These are phyloP conservation scores for Dendrobium chrysotoxum DNA, from an alignment of 106 monocot genomes.

Conservation along the genomic window DNA sequence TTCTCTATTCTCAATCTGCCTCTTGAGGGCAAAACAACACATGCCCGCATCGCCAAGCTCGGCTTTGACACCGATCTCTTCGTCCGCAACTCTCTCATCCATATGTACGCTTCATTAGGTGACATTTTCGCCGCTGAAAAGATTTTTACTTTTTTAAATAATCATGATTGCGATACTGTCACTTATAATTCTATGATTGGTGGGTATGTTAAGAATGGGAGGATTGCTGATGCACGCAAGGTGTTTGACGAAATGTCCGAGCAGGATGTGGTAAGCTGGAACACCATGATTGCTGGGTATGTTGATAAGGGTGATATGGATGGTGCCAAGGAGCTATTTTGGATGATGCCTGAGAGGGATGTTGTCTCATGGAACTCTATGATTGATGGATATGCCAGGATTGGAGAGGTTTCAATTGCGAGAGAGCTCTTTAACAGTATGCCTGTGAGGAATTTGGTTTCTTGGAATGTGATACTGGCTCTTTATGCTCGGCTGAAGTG, in stretches of 20 bases:
- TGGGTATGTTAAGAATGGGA: conserved; percentile 38
- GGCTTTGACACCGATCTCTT: conserved; percentile 36
- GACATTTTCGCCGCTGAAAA: conserved; percentile 16
- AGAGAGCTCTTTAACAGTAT: conserved; percentile 47
- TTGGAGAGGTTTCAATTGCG: conserved; percentile 20
- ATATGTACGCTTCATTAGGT: conserved; percentile 42
- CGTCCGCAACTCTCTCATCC: conserved; percentile 45
- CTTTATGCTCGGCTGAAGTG: conserved; percentile 39
- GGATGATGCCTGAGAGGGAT: conserved; percentile 45
- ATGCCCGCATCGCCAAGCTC: conserved; percentile 23
- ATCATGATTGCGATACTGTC: conserved; percentile 21
- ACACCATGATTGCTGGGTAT: conserved; percentile 46
- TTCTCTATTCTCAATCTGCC: conserved; percentile 19
- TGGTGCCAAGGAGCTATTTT: conserved; percentile 33
- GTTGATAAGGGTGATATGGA: conserved; percentile 35
- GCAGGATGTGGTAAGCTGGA: conserved; percentile 53
- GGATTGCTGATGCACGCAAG: conserved; percentile 18
- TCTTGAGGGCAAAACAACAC: conserved; percentile 13
- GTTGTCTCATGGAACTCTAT: conserved; percentile 57
- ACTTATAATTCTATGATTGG: conserved; percentile 53
- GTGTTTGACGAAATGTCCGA: conserved; percentile 47
- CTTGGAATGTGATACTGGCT: conserved; percentile 72
- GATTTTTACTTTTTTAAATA: conserved; percentile 12
- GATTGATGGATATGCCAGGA: conserved; percentile 43
- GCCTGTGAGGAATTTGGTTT: conserved; percentile 37